Percentiles rank a stretch among this genome's conserved stretches.
These are phyloP conservation scores for Colletotrichum abscissum DNA, from an alignment of 2,329 filamentous ascomycete genomes.

Conservation along the genomic window DNA sequence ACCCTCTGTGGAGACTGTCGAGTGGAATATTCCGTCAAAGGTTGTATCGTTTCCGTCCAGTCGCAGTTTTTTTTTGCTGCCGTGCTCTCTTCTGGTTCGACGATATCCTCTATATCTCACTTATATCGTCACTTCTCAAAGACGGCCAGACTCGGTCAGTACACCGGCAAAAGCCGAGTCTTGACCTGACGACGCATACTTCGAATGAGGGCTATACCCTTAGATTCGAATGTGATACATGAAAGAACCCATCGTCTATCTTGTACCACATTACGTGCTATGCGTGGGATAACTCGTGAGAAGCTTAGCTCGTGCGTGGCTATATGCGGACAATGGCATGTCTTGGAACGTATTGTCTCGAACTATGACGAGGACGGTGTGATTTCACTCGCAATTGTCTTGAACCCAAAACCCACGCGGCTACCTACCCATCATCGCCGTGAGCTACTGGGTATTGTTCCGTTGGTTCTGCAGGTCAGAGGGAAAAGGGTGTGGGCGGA, in stretches of 20 bases:
- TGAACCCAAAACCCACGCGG: background rate
- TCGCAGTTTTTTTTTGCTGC: too few species aligned
- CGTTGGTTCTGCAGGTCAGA: background rate
- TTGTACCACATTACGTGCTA: background rate
- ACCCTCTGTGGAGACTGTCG: background rate
- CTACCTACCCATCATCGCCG: background rate
- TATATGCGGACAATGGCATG: background rate
- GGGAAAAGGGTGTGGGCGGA: constrained; percentile 12
- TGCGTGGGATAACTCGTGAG: background rate
- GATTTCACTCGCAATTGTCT: background rate
- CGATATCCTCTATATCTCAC: background rate
- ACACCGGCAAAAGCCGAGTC: background rate
- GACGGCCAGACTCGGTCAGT: background rate
- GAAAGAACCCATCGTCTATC: background rate
- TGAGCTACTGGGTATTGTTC: background rate
- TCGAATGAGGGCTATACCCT: background rate
- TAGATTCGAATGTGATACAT: background rate
- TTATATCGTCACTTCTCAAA: background rate
- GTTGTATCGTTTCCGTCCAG: background rate
- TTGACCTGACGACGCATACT: background rate
- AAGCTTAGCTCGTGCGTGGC: background rate
- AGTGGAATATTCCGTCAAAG: background rate
- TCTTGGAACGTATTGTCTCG: background rate
- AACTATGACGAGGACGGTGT: background rate
- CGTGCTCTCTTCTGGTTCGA: too few species aligned